Base-by-base conservation (phyloP, 2,329 filamentous ascomycete species). In the Sporothrix brasiliensis region DNA sequence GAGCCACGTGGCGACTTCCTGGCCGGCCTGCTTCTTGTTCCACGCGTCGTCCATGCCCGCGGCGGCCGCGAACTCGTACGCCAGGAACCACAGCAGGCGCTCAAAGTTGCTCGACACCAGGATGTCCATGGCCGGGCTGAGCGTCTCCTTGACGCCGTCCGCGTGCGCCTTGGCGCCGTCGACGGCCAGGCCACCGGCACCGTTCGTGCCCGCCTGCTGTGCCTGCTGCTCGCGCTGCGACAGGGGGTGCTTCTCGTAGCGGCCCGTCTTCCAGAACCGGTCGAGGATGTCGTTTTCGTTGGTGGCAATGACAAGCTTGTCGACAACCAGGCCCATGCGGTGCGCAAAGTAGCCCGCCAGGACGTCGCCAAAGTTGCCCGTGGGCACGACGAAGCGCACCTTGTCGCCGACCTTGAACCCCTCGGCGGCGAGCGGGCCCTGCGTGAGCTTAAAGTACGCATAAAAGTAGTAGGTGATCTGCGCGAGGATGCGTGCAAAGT, bases 381-480 rank as follows among this genome's bases (percentile, higher is more conserved):
- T 96, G 2, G 95, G 95, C 0, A 97, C 93, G 10, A 97, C 92
- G 77, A 94, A 97, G 72, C 94, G 90, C 52, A 95, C 86, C 77
- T 88, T 88, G 75, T 92, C 87, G 74, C 86, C 87, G 30, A 90
- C 76, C 71, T 88, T 86, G 79, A 91, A 91, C 3, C 82, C 80
- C 0, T 86, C 77, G 4, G 87, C 87, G 67, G 85, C 49, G 16
- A 50, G 49, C 49, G 49, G 49, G 19, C 49, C 83, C 78, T 84
- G 87, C 72, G 84, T 85, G 47, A 99, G 88, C 16, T 89, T 83
- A 81, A 97, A 97, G 85, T 98, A 98, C 14, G 95, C 89, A 80
- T 95, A 86, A 84, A 97, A 97, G 85, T 97, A 99, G 86, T 97
- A 98, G 72, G 92, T 93, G 74, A 97, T 97, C 83, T 99, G 95